Evolutionary conservation across 2,329 filamentous ascomycete genomes (phyloP), one percentile per base, ranked within the genome.

Genomic region (Madurella fahalii): DNA sequence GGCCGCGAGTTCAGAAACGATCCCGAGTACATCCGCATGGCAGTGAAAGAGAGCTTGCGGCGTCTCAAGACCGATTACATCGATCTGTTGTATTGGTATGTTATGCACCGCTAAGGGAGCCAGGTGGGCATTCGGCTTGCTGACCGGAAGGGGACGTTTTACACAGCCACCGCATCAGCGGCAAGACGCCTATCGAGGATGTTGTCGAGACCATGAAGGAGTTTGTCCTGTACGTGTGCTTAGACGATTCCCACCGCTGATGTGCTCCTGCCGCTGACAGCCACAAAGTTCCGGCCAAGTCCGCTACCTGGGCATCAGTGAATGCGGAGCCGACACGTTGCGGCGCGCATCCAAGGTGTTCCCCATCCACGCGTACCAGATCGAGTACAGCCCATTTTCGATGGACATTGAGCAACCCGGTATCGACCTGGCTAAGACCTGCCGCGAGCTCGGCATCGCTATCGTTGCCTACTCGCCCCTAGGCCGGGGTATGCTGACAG

Each of bases 311-410:
- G 79, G 79, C 1, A 65, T 83, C 7, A 76, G 71, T 12, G 77
- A 79, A 59, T 74, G 75, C 52, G 74, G 71, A 25, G 73, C 77
- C 4, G 66, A 68, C 8, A 77, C 78, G 0, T 71, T 83, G 37
- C 73, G 75, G 5, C 72, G 79, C 16, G 80, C 81, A 4, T 63
- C 68, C 63, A 70, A 68, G 13, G 68, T 82, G 3, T 71, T 76
- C 53, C 77, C 72, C 5, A 76, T 84, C 50, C 67, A 73, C 4
- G 76, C 74, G 9, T 74, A 78, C n/a, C 78, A 83, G 66, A 71
- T 79, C 46, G 79, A 81, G 60, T 81, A 78, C 65, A 76, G 71
- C 2, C 72, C 74, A 0, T 80, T 79, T 60, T 69, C 69, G 1
- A 65, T 72, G 7, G 77, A 79, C 40, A 79, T 82, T 42, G 79